Evolutionary conservation across 1,139 yeast genomes (phyloP), one percentile per base, ranked within the genome.

Genomic region (Kazachstania sp.): DNA sequence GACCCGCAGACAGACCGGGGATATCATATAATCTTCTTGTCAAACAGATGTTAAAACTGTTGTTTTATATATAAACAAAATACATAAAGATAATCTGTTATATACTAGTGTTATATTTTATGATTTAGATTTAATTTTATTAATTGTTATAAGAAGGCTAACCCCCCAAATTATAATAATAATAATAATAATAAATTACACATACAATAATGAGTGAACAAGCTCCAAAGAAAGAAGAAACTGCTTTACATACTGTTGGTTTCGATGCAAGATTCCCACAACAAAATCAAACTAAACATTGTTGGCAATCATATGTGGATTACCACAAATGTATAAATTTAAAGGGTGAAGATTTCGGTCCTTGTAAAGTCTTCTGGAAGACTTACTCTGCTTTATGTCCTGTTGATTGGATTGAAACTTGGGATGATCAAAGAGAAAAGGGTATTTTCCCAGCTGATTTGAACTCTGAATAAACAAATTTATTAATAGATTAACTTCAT

Each of bases 341-440:
- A 59, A 90, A 90, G 76, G 98, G 98, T 67, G 97, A 92, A 73
- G 97, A 90, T 56, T 92, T 92, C 66, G 96, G 90, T 65, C 97
- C 97, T 66, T 92, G 98, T 73, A 79, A 88, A 73, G 88, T 86
- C 60, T 92, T 92, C 75, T 86, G 80, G 82, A 84, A 81, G 72
- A 86, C 97, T 51, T 92, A 78, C 77, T 79, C 84, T 61, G 79
- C 97, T 35, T 77, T 92, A 68, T 92, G 98, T 73, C 98, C 98
- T 53, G 75, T 79, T 48, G 83, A 83, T 63, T 88, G 97, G 97
- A 78, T 85, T 60, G 95, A 83, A 68, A 86, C 76, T 71, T 92
- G 97, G 97, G 94, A 92, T 67, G 96, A 83, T 63, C 96, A 88
- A 77, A 86, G 97, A 74, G 77, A 66, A 54, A 72, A 73, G 55